Conservation (phyloP, 208 protist species). For the Trypanosoma cruzi region DNA sequence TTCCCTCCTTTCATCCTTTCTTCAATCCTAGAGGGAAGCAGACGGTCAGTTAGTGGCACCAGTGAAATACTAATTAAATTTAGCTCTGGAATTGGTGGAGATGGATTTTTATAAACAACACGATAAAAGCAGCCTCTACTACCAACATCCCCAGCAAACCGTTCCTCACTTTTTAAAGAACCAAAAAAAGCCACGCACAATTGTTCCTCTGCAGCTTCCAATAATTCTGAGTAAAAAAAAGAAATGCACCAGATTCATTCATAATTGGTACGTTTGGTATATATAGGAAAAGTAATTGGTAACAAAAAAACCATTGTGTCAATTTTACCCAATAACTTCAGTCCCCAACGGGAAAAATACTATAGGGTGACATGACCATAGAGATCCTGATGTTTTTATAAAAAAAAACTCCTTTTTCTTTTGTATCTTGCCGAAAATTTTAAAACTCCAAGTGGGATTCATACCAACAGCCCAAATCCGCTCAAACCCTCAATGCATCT, state of each 20-base stretch:
- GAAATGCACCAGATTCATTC: neutral
- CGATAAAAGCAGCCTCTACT: neutral
- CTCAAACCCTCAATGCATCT: constrained; percentile 55
- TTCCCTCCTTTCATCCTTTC: neutral
- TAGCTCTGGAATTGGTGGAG: neutral
- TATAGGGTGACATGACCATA: neutral
- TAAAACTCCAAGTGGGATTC: constrained; percentile 41
- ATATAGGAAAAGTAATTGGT: neutral
- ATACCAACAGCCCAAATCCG: constrained; percentile 61
- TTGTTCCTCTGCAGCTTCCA: neutral
- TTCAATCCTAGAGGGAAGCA: neutral
- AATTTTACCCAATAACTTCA: neutral
- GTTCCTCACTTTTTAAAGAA: neutral
- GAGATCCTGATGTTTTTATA: neutral
- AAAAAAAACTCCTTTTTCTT: neutral
- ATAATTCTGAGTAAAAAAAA: neutral
- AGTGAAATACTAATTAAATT: neutral
- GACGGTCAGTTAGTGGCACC: neutral
- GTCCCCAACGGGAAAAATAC: constrained; percentile 16
- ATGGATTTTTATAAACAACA: neutral
- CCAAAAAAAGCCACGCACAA: neutral
- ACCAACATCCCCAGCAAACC: too few relatives aligned
- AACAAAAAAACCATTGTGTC: neutral
- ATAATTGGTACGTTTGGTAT: neutral
- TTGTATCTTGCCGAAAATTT: constrained; percentile 4